Percentiles rank a stretch among this genome's conserved stretches.
Conservation (phyloP, 805 yeast species). For the Saturnispora diversa region DNA sequence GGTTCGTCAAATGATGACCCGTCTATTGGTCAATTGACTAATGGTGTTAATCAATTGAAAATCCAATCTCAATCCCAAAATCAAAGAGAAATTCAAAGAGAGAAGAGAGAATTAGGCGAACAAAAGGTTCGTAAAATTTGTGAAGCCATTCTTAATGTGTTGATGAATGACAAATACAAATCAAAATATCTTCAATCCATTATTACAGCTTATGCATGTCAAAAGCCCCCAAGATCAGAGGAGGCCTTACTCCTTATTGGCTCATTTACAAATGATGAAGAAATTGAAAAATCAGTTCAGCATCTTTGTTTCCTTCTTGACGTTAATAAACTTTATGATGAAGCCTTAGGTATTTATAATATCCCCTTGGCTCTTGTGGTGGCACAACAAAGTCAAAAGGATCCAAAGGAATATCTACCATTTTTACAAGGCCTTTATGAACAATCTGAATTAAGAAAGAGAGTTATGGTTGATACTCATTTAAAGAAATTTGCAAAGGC, state of each 20-base stretch:
- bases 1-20: slow-evolving; percentile 16
- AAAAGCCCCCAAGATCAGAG: slow-evolving; percentile 74
- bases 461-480: slow-evolving; percentile 72
- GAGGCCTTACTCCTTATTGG: slow-evolving; percentile 66
- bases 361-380: slow-evolving; percentile 70
- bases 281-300: slow-evolving; percentile 55
- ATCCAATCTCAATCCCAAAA: no score
- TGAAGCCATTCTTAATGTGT: slow-evolving; percentile 52
- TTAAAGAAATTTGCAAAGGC: slow-evolving; percentile 66
- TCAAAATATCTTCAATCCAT: slow-evolving; percentile 62
- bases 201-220: slow-evolving; percentile 88
- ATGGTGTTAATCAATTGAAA: slow-evolving; percentile 7
- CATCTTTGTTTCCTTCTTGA: slow-evolving; percentile 89
- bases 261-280: slow-evolving; percentile 37
- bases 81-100: slow-evolving; percentile 3
- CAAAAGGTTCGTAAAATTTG: slow-evolving; percentile 70
- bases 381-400: slow-evolving; percentile 96
- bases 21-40: neutral
- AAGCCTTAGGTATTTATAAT: slow-evolving; percentile 76
- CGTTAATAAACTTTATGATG: slow-evolving; percentile 71
- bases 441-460: slow-evolving; percentile 56
- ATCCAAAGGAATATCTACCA: slow-evolving; percentile 94
- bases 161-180: slow-evolving; percentile 44
- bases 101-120: slow-evolving; percentile 17
- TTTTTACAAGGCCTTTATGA: slow-evolving; percentile 74